Conservation (phyloP, 2,329 filamentous ascomycete species). For the Scedosporium apiospermum region DNA sequence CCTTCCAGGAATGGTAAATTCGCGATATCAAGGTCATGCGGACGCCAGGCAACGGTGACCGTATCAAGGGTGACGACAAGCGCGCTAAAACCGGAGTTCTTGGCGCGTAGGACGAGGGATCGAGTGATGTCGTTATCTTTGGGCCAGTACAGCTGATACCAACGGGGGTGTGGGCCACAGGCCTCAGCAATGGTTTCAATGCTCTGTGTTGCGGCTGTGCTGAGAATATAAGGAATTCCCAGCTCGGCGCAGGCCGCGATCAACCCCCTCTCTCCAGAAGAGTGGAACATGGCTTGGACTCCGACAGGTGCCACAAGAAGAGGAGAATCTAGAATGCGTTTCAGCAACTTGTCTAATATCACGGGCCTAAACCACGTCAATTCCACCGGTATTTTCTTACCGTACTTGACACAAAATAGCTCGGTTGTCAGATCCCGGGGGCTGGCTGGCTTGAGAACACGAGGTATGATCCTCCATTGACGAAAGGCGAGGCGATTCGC, state of each 20-base stretch:
- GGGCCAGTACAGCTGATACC: slow-evolving; percentile 73
- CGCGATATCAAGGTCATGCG: slow-evolving; percentile 54
- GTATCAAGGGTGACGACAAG: slow-evolving; percentile 68
- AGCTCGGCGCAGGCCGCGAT: slow-evolving; percentile 52
- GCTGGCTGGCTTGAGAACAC: slow-evolving; percentile 34
- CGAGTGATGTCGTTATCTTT: slow-evolving; percentile 54
- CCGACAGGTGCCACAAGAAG: slow-evolving; percentile 60
- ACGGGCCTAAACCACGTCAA: neutral
- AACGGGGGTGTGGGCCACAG: slow-evolving; percentile 47
- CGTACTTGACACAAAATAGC: slow-evolving; percentile 41
- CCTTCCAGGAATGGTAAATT: slow-evolving; percentile 52
- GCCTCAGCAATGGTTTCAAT: slow-evolving; percentile 59
- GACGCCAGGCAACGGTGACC: slow-evolving; percentile 59
- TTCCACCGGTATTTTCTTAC: slow-evolving; percentile 14
- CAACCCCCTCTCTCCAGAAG: slow-evolving; percentile 53
- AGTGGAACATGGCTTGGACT: slow-evolving; percentile 58
- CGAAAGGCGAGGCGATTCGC: slow-evolving; percentile 49
- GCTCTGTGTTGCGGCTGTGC: slow-evolving; percentile 51
- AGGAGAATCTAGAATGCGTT: slow-evolving; percentile 34
- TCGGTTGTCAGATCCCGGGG: slow-evolving; percentile 39
- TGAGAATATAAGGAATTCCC: slow-evolving; percentile 56
- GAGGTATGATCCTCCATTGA: slow-evolving; percentile 41
- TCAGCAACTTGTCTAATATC: too few species aligned
- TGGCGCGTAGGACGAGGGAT: slow-evolving; percentile 53
- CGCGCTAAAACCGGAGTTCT: slow-evolving; percentile 50